These are phyloP conservation scores for Tuctoria greenei DNA, from an alignment of 176 grass and related monocot genomes.

Conservation along the genomic window DNA sequence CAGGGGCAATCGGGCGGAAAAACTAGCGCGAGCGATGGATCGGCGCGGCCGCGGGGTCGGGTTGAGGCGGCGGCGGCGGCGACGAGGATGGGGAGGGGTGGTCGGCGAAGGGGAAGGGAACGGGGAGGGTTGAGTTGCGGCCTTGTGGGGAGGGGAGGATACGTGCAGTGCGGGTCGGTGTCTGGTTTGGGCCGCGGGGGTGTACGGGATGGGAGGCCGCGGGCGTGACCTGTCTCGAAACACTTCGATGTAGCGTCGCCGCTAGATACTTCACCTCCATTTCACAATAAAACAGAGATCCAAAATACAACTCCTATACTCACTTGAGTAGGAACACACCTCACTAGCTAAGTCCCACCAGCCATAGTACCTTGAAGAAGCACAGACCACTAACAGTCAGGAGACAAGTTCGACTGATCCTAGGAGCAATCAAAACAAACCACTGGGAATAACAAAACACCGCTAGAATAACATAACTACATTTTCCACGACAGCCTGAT, in stretches of 20 bases:
- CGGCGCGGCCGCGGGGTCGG: not conserved
- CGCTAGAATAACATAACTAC: too few relatives aligned
- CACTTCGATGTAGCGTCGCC: conserved; percentile 27
- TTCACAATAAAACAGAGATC: too few relatives aligned
- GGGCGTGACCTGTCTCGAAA: conserved; percentile 21
- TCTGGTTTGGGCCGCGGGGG: conserved; percentile 22
- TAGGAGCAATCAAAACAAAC: too few relatives aligned
- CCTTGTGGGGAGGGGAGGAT: not conserved
- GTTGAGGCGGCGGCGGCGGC: not conserved
- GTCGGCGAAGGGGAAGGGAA: not conserved
- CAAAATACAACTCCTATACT: too few relatives aligned
- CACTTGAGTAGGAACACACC: too few relatives aligned
- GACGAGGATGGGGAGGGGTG: conserved; percentile 20
- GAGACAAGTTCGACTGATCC: too few relatives aligned
- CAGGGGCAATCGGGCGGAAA: not conserved
- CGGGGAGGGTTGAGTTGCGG: conserved; percentile 4
- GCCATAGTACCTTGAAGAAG: too few relatives aligned
- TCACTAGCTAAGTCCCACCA: too few relatives aligned
- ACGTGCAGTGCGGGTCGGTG: conserved; percentile 44
- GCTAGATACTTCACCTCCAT: too few relatives aligned
- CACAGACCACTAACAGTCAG: too few relatives aligned
- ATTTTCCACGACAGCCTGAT: too few relatives aligned
- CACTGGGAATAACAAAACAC: too few relatives aligned
- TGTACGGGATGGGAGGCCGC: not conserved
- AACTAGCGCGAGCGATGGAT: conserved; percentile 18